These are phyloP conservation scores for Bassia scoparia DNA, from an alignment of 148 eudicot species.

Conservation along the genomic window DNA sequence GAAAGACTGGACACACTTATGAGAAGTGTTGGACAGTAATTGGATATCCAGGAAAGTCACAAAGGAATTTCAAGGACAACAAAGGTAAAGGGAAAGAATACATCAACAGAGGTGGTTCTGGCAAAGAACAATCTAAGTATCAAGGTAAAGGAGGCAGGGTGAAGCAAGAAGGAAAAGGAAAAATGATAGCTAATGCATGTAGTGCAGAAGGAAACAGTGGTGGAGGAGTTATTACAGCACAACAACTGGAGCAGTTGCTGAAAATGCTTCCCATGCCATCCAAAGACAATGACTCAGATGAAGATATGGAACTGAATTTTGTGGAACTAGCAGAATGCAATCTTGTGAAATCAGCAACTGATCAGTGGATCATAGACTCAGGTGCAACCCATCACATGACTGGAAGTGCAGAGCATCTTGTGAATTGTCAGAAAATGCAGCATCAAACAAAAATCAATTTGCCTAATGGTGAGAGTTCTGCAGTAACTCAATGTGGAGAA, in stretches of 20 bases:
- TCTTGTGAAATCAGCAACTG: too few relatives aligned
- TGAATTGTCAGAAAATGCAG: not conserved
- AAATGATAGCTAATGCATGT: not conserved
- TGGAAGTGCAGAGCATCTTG: not conserved
- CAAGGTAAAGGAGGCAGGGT: not conserved
- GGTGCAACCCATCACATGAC: conserved; percentile 4
- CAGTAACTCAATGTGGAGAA: not conserved
- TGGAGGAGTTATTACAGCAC: too few relatives aligned
- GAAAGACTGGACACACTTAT: not conserved
- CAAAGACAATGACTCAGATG: not conserved
- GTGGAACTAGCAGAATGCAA: not conserved
- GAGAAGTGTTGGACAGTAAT: not conserved
- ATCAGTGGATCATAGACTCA: not conserved
- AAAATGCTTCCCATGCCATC: not conserved
- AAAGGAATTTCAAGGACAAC: too few relatives aligned
- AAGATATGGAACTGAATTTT: not conserved
- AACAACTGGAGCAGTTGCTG: not conserved
- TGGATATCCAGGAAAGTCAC: not conserved
- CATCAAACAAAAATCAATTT: not conserved
- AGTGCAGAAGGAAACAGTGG: too few relatives aligned
- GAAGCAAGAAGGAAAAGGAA: not conserved
- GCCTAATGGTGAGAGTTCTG: not conserved
- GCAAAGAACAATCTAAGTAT: not conserved
- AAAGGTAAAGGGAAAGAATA: not conserved
- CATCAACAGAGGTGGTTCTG: too few relatives aligned